Evolutionary conservation across 1,284 basidiomycete species (phyloP), one percentile per base, ranked within the genome.

Genomic region (Leccinum brunneo-olivaceum): DNA sequence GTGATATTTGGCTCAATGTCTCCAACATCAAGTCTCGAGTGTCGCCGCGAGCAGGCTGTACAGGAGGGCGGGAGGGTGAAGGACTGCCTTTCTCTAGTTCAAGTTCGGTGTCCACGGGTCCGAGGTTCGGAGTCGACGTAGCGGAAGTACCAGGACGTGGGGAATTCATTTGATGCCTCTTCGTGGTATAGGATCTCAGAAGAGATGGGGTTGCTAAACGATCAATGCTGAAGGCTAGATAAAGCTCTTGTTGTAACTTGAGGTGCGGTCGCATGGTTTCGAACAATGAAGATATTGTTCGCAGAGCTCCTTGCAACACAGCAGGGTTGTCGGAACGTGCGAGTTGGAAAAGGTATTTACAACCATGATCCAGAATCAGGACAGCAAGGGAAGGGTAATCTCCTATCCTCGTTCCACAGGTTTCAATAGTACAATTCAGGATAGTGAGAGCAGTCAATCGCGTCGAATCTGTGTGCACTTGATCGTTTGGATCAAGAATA

Each of bases 231-330:
- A 96, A 98, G 3, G 91, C 83, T 23, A 99, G 68, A 68, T 95
- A 96, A 12, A 98, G 77, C 61, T 99, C 96, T 58, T 93, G 87
- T 60, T 99, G 96, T n/a, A 95, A 74, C 68, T 98, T 98, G 43
- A 98, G 72, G 56, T 93, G 79, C 39, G 76, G 74, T 5, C 88
- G 79, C 79, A 95, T 86, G 4, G 89, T 89, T 51, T 92, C 85
- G 56, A 98, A 87, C 52, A 98, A 76, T 5, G 89, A 89, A 5
- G 87, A 82, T 46, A 93, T 90, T 0, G 90, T 84, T 20, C 95
- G 85, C 29, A 98, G 71, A 23, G 90, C 79, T 43, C 80, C 72
- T 30, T 90, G 81, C 9, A 98, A 75, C 33, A 98, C 77, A 35
- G 76, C 72, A 2, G 79, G 74, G 47, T 91, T 89, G 53, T 97